Conservation (phyloP, 2,329 filamentous ascomycete species). For the Verticillium longisporum region DNA sequence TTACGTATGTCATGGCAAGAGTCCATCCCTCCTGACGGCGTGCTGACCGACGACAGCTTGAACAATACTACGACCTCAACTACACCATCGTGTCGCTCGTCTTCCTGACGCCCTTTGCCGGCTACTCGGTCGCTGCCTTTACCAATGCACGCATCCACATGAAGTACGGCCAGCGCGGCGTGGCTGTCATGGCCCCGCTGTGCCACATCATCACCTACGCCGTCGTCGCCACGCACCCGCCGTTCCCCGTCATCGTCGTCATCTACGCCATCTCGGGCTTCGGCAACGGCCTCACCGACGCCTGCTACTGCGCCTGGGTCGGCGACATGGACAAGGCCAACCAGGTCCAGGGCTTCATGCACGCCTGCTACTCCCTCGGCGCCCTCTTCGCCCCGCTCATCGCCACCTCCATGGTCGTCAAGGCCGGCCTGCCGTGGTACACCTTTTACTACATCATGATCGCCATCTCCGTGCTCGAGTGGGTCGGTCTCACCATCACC, state of each 20-base stretch:
- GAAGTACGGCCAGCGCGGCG: slow-evolving; percentile 56
- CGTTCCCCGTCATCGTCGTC: slow-evolving; percentile 56
- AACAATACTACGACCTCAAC: slow-evolving; percentile 51
- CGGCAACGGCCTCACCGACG: slow-evolving; percentile 57
- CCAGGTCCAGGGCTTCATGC: slow-evolving; percentile 58
- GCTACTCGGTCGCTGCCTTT: slow-evolving; percentile 55
- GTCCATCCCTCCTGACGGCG: no score
- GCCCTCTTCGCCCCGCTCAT: slow-evolving; percentile 58
- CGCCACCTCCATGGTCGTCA: slow-evolving; percentile 61
- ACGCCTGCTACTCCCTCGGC: slow-evolving; percentile 59
- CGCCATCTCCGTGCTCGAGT: slow-evolving; percentile 47
- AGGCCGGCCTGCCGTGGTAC: slow-evolving; percentile 54
- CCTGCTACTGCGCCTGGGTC: slow-evolving; percentile 41
- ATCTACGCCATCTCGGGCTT: slow-evolving; percentile 59
- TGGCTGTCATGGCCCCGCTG: slow-evolving; percentile 54
- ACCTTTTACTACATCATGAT: slow-evolving; percentile 66
- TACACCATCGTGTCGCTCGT: slow-evolving; percentile 57
- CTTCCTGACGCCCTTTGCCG: slow-evolving; percentile 57
- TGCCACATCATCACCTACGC: slow-evolving; percentile 57
- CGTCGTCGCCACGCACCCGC: slow-evolving; percentile 38
- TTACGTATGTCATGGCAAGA: slow-evolving; percentile 22
- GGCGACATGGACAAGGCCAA: slow-evolving; percentile 65
- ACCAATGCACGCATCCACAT: slow-evolving; percentile 55
- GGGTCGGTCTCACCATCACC: slow-evolving; percentile 37
- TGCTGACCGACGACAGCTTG: slow-evolving; percentile 33